These are phyloP conservation scores for Wallemia mellicola DNA, from an alignment of 1,284 basidiomycete genomes.

Conservation along the genomic window DNA sequence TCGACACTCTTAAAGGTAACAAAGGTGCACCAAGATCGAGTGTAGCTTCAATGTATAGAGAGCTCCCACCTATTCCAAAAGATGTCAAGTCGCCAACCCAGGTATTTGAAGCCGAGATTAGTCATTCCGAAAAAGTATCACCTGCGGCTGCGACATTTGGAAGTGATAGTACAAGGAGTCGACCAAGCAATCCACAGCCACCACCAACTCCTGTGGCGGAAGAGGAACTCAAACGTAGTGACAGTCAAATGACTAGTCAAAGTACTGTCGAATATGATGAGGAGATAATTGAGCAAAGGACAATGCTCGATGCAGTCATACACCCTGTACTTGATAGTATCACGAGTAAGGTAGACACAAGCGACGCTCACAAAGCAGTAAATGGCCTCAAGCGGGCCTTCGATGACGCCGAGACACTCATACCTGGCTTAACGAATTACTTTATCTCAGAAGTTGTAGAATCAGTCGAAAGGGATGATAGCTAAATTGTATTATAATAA, in stretches of 20 bases:
- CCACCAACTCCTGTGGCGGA: not conserved
- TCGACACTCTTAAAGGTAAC: not conserved
- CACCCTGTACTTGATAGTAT: slow-evolving; percentile 74
- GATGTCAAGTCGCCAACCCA: not conserved
- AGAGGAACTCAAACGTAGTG: not conserved
- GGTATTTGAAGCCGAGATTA: too few species aligned
- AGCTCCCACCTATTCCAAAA: not conserved
- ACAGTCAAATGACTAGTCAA: slow-evolving; percentile 28
- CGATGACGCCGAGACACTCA: slow-evolving; percentile 57
- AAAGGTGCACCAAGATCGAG: not conserved
- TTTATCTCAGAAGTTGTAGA: slow-evolving; percentile 21
- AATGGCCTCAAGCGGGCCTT: slow-evolving; percentile 61
- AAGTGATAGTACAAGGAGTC: not conserved
- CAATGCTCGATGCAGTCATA: slow-evolving; percentile 81
- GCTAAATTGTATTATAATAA: slow-evolving; percentile 2
- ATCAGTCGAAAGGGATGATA: slow-evolving; percentile 18
- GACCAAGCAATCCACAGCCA: not conserved
- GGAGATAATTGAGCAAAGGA: slow-evolving; percentile 39
- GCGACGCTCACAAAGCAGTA: slow-evolving; percentile 53
- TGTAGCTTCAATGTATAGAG: not conserved
- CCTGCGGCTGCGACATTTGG: not conserved
- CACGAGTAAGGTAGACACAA: slow-evolving; percentile 52
- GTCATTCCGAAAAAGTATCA: too few species aligned
- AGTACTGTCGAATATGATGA: slow-evolving; percentile 24
- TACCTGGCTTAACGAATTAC: slow-evolving; percentile 18